Evolutionary conservation across 306 rosid genomes (phyloP), one percentile per base, ranked within the genome.

Genomic region (Luffa acutangula): DNA sequence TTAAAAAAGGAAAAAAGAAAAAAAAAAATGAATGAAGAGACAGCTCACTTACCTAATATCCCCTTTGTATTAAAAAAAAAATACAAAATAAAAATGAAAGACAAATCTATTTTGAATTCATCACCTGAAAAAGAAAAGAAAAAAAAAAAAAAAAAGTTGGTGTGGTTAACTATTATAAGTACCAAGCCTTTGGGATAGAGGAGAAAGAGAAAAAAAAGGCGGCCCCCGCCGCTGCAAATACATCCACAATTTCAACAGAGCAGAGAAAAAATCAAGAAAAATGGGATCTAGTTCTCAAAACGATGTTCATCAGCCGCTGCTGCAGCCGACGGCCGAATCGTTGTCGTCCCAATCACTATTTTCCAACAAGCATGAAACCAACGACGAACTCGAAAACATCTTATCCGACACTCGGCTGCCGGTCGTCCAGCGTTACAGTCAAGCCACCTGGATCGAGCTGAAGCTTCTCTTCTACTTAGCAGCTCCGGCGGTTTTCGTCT

Each of bases 371-470:
- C 78, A 53, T 17, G 80, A 78, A 31, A 4, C 45, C 3, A 78
- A 9, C 48, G 52, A 42, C 63, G 75, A 79, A 45, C 94, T 92
- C 4, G 97, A 92, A 77, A 62, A 70, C 49, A 79, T 90, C 0
- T 85, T 92, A 0, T 87, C 93, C 6, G 75, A 88, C 65, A 75
- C 88, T 1, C 49, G 56, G 33, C 21, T 88, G 45, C 77, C 90
- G 1, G 31, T 20, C 7, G 59, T 60, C 18, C 72, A 86, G 64
- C 87, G 90, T 46, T 53, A 87, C 36, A 66, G 58, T 0, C 12
- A 48, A 9, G 94, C 94, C 20, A 84, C 93, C 0, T 89, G 89
- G 89, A 85, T 92, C 4, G 97, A 92, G 81, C 58, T 90, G n/a
- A 79, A 81, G 39, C 88, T 89, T 36, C 91, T 92, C 60, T 80